Percentiles rank a stretch among this genome's conserved stretches.
Conservation (phyloP, 2,329 filamentous ascomycete genomes). For the Tolypocladium ovalisporum region DNA sequence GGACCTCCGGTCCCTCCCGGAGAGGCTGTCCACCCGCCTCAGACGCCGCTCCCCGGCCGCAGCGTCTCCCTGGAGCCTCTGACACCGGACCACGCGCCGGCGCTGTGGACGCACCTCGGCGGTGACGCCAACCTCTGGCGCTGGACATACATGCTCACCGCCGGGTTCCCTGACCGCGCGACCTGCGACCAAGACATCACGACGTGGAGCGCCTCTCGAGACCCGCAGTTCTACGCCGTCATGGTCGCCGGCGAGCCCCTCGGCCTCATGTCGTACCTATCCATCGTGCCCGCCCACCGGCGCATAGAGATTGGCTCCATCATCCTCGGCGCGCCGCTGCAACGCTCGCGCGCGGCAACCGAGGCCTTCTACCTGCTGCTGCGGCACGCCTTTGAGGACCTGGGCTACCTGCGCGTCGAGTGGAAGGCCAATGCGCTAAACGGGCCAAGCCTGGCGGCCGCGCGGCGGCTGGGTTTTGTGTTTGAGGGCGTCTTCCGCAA, state of each 20-base stretch:
- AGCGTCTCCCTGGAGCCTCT: constrained; percentile 20
- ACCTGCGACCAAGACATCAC: constrained; percentile 10
- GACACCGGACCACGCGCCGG: constrained; percentile 12
- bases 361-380: constrained; percentile 48
- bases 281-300: constrained; percentile 34
- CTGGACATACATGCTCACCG: constrained; percentile 23
- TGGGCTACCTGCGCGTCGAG: constrained; percentile 47
- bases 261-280: constrained; percentile 33
- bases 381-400: constrained; percentile 33
- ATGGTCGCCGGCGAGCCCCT: constrained; percentile 20
- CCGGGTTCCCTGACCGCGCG: constrained; percentile 9
- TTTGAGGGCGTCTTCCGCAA: constrained; percentile 51
- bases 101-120: constrained; percentile 20
- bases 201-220: constrained; percentile 14
- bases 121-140: constrained; percentile 16
- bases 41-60: constrained; percentile 14
- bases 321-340: constrained; percentile 36
- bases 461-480: constrained; percentile 44
- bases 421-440: constrained; percentile 56
- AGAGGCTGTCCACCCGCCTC: constrained; percentile 1
- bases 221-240: constrained; percentile 33
- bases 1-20: not conserved
- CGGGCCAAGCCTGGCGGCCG: constrained; percentile 39
- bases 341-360: constrained; percentile 43
- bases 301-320: constrained; percentile 48